Evolutionary conservation across 176 grass and related monocot species (phyloP).

Genomic region (Themeda triandra): DNA sequence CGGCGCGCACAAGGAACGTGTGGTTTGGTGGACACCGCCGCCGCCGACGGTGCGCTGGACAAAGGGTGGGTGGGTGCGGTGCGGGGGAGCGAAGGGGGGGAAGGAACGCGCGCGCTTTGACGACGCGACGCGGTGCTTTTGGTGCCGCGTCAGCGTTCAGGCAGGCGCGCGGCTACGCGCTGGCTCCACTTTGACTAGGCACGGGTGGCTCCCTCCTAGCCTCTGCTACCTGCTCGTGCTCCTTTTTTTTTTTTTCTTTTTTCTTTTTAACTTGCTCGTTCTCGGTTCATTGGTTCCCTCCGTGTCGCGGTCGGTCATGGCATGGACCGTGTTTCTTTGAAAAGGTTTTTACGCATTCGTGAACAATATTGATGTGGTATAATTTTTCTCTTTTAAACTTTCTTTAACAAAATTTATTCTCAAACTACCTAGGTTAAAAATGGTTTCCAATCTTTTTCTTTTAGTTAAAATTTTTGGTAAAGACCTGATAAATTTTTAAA

Average conservation of each 20-base stretch:
- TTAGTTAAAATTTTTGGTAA: too few relatives aligned
- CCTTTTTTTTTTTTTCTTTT: too few relatives aligned
- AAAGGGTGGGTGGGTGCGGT: neutral
- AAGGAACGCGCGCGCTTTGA: neutral
- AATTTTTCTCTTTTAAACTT: neutral
- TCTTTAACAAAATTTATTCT: neutral
- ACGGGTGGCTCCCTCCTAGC: too few relatives aligned
- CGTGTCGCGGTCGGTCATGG: neutral
- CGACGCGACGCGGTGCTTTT: neutral
- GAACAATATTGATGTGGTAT: neutral
- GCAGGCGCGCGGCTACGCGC: neutral
- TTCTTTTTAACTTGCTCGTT: too few relatives aligned
- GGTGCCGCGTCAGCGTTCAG: conserved; percentile 16
- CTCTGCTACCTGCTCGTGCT: too few relatives aligned
- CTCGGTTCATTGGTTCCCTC: neutral
- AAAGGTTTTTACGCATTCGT: neutral
- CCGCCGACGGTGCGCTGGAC: neutral
- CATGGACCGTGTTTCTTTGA: neutral
- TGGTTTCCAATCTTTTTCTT: too few relatives aligned
- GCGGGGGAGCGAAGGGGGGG: neutral
- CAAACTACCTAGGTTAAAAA: neutral
- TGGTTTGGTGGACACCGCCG: neutral
- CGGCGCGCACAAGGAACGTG: neutral
- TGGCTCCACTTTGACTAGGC: too few relatives aligned
- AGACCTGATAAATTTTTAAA: too few relatives aligned